Conservation (phyloP, 2,329 filamentous ascomycete species). For the Fusarium sp. region DNA sequence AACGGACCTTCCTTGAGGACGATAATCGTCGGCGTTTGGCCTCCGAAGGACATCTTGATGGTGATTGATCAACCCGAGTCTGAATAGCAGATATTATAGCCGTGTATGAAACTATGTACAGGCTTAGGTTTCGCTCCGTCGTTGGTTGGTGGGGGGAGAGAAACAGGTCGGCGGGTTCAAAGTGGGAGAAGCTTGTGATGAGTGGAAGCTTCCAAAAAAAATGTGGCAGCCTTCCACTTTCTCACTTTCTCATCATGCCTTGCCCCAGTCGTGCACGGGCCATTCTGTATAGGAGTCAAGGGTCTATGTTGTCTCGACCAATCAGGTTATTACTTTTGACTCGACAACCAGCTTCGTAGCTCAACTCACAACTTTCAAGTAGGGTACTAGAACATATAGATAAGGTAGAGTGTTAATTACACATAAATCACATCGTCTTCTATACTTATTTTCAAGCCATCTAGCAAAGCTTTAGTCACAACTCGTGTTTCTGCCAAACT, state of each 20-base stretch:
- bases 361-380: neutral
- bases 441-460: too few relatives aligned
- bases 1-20: slow-evolving; percentile 94
- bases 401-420: neutral
- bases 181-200: slow-evolving; percentile 51
- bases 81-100: slow-evolving; percentile 20
- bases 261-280: slow-evolving; percentile 47
- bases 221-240: slow-evolving; percentile 58
- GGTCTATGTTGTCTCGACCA: slow-evolving; percentile 14
- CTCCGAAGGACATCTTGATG: slow-evolving; percentile 88
- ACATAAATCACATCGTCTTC: neutral
- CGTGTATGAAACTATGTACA: slow-evolving; percentile 12
- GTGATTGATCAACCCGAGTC: slow-evolving; percentile 15
- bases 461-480: neutral
- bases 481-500: neutral
- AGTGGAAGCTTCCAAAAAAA: slow-evolving; percentile 62
- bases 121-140: slow-evolving; percentile 27
- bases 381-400: neutral
- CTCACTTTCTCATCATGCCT: slow-evolving; percentile 44
- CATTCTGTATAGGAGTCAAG: slow-evolving; percentile 28
- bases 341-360: slow-evolving; percentile 8
- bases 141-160: slow-evolving; percentile 30
- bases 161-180: slow-evolving; percentile 44
- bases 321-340: slow-evolving; percentile 15
- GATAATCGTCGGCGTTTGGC: slow-evolving; percentile 97